Percentiles rank a stretch among this genome's conserved stretches.
Conservation (phyloP, 768 basidiomycete species). For the Daedaleopsis nitida region DNA sequence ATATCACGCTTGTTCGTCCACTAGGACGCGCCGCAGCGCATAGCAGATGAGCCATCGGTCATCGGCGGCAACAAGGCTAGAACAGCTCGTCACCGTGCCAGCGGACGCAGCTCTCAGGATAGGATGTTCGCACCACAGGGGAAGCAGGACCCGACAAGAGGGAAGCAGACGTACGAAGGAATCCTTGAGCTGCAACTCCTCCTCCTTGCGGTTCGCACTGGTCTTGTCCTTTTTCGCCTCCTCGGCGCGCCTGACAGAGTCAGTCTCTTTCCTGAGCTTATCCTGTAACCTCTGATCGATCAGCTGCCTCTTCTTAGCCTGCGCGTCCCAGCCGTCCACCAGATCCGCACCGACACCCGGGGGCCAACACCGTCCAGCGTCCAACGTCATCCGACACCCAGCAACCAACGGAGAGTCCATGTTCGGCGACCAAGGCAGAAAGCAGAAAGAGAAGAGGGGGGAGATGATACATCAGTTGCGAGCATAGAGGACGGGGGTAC, state of each 20-base stretch:
- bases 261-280: constrained; percentile 84
- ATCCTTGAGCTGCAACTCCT: constrained; percentile 79
- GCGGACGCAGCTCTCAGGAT: too few species aligned
- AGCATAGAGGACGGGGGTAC: neutral
- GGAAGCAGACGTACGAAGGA: constrained; percentile 60
- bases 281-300: constrained; percentile 84
- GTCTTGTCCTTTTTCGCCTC: constrained; percentile 86
- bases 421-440: neutral
- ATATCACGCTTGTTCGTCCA: too few species aligned
- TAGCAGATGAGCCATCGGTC: too few species aligned
- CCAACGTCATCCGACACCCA: too few species aligned
- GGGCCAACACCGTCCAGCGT: too few species aligned
- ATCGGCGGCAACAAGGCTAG: too few species aligned
- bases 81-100: too few species aligned
- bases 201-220: constrained; percentile 74
- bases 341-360: too few species aligned
- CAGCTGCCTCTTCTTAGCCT: constrained; percentile 84
- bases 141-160: neutral
- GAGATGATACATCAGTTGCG: neutral
- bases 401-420: too few species aligned
- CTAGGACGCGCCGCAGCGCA: too few species aligned
- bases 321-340: too few species aligned
- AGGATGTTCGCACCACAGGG: neutral
- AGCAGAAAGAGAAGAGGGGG: neutral
- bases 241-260: constrained; percentile 81